Conservation (phyloP, 163 green algal genomes). For the Volvox carteri region DNA sequence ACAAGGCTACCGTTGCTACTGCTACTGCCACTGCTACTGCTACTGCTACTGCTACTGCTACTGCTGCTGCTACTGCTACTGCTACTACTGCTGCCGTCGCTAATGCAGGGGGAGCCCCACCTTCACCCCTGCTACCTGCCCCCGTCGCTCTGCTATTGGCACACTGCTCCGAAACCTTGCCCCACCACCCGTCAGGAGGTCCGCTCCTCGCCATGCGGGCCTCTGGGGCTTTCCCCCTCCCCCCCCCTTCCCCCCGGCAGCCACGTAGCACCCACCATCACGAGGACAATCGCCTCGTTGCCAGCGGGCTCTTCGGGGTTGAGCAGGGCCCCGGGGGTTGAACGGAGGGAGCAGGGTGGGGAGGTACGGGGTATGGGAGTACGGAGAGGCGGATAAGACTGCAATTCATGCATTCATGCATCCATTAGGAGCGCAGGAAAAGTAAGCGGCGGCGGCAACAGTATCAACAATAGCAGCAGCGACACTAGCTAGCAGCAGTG, state of each 20-base stretch:
- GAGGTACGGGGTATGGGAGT: too few relatives aligned
- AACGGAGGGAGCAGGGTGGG: too few relatives aligned
- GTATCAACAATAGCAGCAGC: too few relatives aligned
- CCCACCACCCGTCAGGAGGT: too few relatives aligned
- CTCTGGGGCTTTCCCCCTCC: background rate
- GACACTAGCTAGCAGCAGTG: too few relatives aligned
- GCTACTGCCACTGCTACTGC: too few relatives aligned
- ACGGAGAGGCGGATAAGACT: too few relatives aligned
- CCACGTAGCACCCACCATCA: constrained; percentile 29
- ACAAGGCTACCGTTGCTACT: too few relatives aligned
- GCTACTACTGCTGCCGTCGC: background rate
- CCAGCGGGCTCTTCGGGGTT: background rate
- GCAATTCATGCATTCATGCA: too few relatives aligned
- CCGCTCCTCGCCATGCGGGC: background rate
- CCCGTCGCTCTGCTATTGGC: constrained; percentile 45
- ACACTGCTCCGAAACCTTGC: background rate
- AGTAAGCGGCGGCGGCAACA: too few relatives aligned
- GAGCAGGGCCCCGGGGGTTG: background rate
- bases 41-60: background rate
- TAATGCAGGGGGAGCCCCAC: background rate
- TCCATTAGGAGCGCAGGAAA: too few relatives aligned
- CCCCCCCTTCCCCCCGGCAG: too few relatives aligned
- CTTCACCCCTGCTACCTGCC: constrained; percentile 21
- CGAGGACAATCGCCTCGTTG: constrained; percentile 54
- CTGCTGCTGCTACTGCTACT: background rate